Evolutionary conservation across 75 land plant species (phyloP).

Genomic region (Azolla pinnata): DNA sequence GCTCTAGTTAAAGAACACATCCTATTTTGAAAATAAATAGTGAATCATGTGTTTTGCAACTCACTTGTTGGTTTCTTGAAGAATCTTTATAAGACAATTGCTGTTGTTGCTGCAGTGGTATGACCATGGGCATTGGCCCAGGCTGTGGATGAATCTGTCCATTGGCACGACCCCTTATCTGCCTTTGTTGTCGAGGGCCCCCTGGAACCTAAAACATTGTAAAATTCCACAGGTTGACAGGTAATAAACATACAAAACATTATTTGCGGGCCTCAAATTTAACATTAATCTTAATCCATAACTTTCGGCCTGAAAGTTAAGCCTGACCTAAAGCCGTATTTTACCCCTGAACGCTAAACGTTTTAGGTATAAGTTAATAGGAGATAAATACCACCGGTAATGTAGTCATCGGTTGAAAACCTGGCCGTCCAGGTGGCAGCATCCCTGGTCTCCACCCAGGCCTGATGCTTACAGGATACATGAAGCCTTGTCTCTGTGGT

Average conservation of each 20-base stretch:
- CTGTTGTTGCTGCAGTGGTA: slow-evolving; percentile 22
- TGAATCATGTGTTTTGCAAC: neutral
- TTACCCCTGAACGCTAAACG: too few species aligned
- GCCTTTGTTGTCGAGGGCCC: slow-evolving; percentile 34
- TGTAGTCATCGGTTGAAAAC: slow-evolving; percentile 31
- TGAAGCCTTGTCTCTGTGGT: slow-evolving; percentile 44
- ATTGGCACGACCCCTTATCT: slow-evolving; percentile 39
- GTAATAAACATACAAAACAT: too few species aligned
- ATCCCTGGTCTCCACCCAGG: slow-evolving; percentile 48
- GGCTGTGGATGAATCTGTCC: slow-evolving; percentile 30
- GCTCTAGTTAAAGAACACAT: too few species aligned
- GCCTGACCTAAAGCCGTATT: too few species aligned
- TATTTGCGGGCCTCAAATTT: too few species aligned
- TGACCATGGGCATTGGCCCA: slow-evolving; percentile 18
- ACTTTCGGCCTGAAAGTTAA: too few species aligned
- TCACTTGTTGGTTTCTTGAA: slow-evolving; percentile 46
- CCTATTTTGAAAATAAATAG: too few species aligned
- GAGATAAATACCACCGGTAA: slow-evolving; percentile 33
- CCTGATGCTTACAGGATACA: slow-evolving; percentile 50
- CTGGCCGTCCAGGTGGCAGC: slow-evolving; percentile 32
- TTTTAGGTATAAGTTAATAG: too few species aligned
- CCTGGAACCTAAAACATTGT: slow-evolving; percentile 29
- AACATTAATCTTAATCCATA: too few species aligned
- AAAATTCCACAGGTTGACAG: neutral
- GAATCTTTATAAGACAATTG: slow-evolving; percentile 28